Conservation (phyloP, 495 filamentous ascomycete species). For the Neurospora sp. region DNA sequence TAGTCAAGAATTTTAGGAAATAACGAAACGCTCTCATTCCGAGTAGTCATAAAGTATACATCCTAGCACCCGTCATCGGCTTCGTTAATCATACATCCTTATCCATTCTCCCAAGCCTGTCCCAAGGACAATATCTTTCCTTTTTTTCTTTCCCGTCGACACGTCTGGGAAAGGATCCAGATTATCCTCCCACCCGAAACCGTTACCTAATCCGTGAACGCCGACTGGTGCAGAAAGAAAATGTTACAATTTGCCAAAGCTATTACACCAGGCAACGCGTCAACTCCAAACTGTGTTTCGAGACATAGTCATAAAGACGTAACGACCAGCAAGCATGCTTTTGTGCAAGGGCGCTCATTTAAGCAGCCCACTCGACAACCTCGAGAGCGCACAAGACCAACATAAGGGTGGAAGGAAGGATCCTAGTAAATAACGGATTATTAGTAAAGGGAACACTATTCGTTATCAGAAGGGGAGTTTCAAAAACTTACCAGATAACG, state of each 20-base stretch:
- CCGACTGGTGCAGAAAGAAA: background rate
- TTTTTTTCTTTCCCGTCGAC: background rate
- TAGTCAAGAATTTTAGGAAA: background rate
- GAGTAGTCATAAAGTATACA: background rate
- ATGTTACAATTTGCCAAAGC: background rate
- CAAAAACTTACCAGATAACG: slow-evolving; percentile 66
- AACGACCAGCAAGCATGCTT: background rate
- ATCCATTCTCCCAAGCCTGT: background rate
- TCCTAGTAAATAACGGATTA: slow-evolving; percentile 40
- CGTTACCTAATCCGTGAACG: background rate
- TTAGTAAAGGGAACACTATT: slow-evolving; percentile 19
- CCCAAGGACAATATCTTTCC: background rate
- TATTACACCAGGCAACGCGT: background rate
- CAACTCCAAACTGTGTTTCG: background rate
- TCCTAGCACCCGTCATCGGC: background rate
- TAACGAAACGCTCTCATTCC: background rate
- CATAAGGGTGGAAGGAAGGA: slow-evolving; percentile 83
- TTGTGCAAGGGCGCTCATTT: background rate
- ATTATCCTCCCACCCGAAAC: background rate
- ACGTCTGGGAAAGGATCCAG: background rate
- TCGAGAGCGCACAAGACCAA: slow-evolving; percentile 89
- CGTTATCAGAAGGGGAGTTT: background rate
- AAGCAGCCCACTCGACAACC: slow-evolving; percentile 76
- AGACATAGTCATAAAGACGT: background rate
- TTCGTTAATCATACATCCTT: background rate